phyloP scores from a whole-genome alignment of 495 filamentous ascomycete species.

The Aspergillus wentii region DNA sequence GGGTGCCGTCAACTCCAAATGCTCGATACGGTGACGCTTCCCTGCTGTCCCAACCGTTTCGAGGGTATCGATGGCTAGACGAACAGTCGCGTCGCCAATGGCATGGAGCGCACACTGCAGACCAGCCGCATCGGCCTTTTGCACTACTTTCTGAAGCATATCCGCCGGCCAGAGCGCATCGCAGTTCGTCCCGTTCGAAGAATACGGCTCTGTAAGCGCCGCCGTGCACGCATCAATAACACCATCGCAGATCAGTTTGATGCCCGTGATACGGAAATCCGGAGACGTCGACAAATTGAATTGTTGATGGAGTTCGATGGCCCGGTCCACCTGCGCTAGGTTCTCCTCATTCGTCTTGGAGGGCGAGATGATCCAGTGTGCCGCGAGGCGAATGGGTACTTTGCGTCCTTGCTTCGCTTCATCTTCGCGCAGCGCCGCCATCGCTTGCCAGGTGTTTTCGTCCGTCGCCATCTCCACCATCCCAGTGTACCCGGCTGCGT shows the following conservation, averaged over 20 bases:
- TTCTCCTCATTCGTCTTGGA: constrained; percentile 33
- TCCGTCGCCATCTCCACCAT: constrained; percentile 63
- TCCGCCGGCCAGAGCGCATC: constrained; percentile 48
- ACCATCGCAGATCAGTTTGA: constrained; percentile 66
- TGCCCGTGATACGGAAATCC: constrained; percentile 55
- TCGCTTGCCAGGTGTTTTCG: constrained; percentile 49
- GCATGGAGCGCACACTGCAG: constrained; percentile 61
- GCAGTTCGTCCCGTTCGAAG: constrained; percentile 21
- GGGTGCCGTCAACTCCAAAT: constrained; percentile 52
- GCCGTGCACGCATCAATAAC: constrained; percentile 66
- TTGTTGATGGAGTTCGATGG: constrained; percentile 46
- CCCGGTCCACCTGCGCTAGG: constrained; percentile 52
- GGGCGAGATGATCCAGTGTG: constrained; percentile 56
- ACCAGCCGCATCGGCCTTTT: constrained; percentile 42
- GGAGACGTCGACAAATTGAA: constrained; percentile 44
- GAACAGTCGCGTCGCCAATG: constrained; percentile 56
- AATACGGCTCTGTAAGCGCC: constrained; percentile 55
- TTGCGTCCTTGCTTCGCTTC: no score
- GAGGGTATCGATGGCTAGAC: constrained; percentile 49
- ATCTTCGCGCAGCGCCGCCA: constrained; percentile 32
- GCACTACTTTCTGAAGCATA: constrained; percentile 46
- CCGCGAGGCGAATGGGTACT: constrained; percentile 50
- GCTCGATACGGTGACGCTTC: constrained; percentile 55
- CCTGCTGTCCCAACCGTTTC: constrained; percentile 18
- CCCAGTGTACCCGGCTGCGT: constrained; percentile 52